phyloP scores from a whole-genome alignment of 1,284 basidiomycete species.

The Paramarasmius palmivorus region DNA sequence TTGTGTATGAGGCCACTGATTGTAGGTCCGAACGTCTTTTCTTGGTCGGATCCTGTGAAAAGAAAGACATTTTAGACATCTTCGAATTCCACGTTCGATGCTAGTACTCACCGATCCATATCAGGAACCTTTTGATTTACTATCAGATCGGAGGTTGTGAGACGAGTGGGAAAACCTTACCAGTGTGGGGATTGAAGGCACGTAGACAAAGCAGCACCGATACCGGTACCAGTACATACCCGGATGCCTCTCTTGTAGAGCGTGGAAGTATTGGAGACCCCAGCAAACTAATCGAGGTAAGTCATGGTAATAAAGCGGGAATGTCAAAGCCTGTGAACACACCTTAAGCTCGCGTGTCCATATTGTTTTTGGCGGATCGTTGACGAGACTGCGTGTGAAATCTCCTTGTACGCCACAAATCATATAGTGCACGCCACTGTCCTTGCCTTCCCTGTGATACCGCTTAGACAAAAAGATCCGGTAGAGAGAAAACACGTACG shows the following conservation, averaged over 20 bases:
- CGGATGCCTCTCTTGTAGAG: conserved; percentile 75
- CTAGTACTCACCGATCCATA: conserved; percentile 66
- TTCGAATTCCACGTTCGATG: conserved; percentile 9
- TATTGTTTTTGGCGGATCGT: conserved; percentile 62
- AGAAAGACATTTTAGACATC: not conserved
- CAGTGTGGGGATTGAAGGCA: conserved; percentile 71
- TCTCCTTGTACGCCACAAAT: conserved; percentile 80
- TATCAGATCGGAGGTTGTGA: too few species aligned
- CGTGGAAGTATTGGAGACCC: conserved; percentile 75
- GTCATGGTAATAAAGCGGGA: not conserved
- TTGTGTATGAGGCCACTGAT: conserved; percentile 68
- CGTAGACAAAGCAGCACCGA: conserved; percentile 74
- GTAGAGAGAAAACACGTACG: conserved; percentile 31
- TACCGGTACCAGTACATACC: conserved; percentile 77
- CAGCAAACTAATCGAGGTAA: conserved; percentile 56
- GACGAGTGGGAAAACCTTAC: conserved; percentile 36
- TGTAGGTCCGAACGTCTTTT: conserved; percentile 77
- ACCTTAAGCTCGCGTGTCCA: conserved; percentile 79
- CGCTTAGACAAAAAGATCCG: conserved; percentile 1
- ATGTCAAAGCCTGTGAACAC: conserved; percentile 10
- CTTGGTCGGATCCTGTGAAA: conserved; percentile 65
- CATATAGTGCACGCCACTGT: conserved; percentile 74
- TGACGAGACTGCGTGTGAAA: conserved; percentile 70
- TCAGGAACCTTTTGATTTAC: conserved; percentile 55
- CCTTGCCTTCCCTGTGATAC: conserved; percentile 55